These are phyloP conservation scores for Boletus pseudopeckii DNA, from an alignment of 768 basidiomycete genomes.

Conservation along the genomic window DNA sequence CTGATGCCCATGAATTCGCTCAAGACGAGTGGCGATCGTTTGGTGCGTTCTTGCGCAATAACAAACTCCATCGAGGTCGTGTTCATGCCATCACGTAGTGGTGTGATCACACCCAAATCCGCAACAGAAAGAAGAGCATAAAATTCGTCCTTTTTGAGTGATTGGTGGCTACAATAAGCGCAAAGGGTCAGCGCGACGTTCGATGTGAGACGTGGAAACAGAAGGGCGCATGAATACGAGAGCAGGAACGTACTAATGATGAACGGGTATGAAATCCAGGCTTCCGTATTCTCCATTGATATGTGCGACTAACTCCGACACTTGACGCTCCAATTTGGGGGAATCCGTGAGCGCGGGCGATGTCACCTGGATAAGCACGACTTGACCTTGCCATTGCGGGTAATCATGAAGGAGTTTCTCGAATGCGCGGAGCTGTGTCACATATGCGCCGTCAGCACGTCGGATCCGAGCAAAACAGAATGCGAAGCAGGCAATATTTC, in stretches of 20 bases:
- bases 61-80: constrained; percentile 98
- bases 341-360: constrained; percentile 90
- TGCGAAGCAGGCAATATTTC: too few relatives aligned
- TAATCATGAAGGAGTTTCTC: constrained; percentile 91
- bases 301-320: constrained; percentile 89
- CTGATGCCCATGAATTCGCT: constrained; percentile 99
- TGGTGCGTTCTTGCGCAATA: constrained; percentile 84
- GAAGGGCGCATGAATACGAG: background rate
- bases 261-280: constrained; percentile 93
- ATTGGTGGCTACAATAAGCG: constrained; percentile 72
- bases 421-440: constrained; percentile 78
- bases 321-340: constrained; percentile 88
- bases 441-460: background rate
- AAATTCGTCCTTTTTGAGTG: constrained; percentile 96
- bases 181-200: background rate
- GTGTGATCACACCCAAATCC: constrained; percentile 92
- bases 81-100: constrained; percentile 98
- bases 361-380: constrained; percentile 80
- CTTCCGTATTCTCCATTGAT: constrained; percentile 96
- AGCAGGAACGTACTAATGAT: constrained; percentile 83
- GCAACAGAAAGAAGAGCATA: constrained; percentile 92
- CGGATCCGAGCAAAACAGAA: background rate
- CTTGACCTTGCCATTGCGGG: constrained; percentile 93
- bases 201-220: background rate
- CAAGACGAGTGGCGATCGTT: constrained; percentile 82